Percentiles rank a stretch among this genome's conserved stretches.
Conservation (phyloP, 805 yeast species). For the Wickerhamomyces silvicola region DNA sequence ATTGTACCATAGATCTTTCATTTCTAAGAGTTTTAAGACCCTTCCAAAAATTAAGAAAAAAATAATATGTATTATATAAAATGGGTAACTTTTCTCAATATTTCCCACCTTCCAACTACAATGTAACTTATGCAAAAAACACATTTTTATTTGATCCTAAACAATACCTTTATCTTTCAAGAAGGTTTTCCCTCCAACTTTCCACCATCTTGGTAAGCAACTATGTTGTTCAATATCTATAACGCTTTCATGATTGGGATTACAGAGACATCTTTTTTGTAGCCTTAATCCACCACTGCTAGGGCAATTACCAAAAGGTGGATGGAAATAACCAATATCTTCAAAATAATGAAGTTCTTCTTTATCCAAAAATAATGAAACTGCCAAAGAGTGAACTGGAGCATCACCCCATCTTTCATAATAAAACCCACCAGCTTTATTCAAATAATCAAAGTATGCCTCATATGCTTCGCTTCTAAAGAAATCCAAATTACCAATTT, state of each 20-base stretch:
- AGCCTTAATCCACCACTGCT: constrained; percentile 40
- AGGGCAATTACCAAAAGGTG: constrained; percentile 64
- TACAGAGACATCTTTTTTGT: constrained; percentile 58
- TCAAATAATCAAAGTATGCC: constrained; percentile 56
- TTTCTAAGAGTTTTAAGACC: neutral
- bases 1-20: neutral
- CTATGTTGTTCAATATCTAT: constrained; percentile 44
- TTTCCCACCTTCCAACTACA: too few relatives aligned
- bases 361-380: constrained; percentile 49
- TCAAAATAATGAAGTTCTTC: constrained; percentile 68
- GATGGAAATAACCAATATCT: constrained; percentile 75
- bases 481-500: constrained; percentile 64
- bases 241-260: constrained; percentile 35
- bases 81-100: too few relatives aligned
- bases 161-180: constrained; percentile 31
- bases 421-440: constrained; percentile 68
- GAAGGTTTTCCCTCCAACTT: constrained; percentile 56
- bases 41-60: too few relatives aligned
- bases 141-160: constrained; percentile 14
- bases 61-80: too few relatives aligned
- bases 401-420: constrained; percentile 96
- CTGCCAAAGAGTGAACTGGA: constrained; percentile 77
- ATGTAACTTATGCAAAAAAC: neutral
- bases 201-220: constrained; percentile 76
- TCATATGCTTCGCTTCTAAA: constrained; percentile 61